These are phyloP conservation scores for Botrytis sinoallii DNA, from an alignment of 2,329 filamentous ascomycete species.

Conservation along the genomic window DNA sequence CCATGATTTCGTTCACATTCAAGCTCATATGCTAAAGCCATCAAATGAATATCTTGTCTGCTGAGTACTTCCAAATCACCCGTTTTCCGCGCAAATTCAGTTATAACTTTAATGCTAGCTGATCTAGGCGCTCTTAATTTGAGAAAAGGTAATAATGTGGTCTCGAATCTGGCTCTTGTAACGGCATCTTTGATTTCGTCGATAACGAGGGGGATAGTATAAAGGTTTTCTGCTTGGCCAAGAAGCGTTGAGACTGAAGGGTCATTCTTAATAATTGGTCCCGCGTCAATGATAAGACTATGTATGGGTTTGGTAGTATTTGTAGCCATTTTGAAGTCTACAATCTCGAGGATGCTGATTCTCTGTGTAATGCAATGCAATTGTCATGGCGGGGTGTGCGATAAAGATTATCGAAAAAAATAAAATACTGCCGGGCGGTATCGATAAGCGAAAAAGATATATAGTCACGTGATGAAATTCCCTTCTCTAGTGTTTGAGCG, in stretches of 20 bases:
- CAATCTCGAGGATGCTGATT: background rate
- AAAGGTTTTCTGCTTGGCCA: slow-evolving; percentile 69
- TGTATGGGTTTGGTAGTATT: slow-evolving; percentile 63
- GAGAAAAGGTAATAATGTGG: slow-evolving; percentile 79
- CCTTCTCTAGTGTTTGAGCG: slow-evolving; percentile 15
- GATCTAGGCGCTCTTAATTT: slow-evolving; percentile 71
- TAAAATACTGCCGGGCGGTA: slow-evolving; percentile 17
- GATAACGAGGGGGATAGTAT: slow-evolving; percentile 82
- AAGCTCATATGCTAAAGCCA: slow-evolving; percentile 91
- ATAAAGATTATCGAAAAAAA: slow-evolving; percentile 20
- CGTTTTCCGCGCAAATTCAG: slow-evolving; percentile 82
- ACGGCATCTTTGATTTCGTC: slow-evolving; percentile 82
- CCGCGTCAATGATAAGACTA: slow-evolving; percentile 84
- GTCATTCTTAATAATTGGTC: slow-evolving; percentile 90
- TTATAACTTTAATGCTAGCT: slow-evolving; percentile 74
- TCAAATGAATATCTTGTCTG: slow-evolving; percentile 80
- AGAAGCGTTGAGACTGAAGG: slow-evolving; percentile 80
- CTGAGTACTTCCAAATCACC: slow-evolving; percentile 88
- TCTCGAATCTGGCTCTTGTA: slow-evolving; percentile 78
- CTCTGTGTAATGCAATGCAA: background rate
- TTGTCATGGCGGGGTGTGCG: slow-evolving; percentile 25
- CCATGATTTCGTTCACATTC: slow-evolving; percentile 89
- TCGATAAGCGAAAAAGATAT: slow-evolving; percentile 18
- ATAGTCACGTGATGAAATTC: background rate
- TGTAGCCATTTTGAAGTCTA: slow-evolving; percentile 30